Base-by-base conservation (phyloP, 2,329 filamentous ascomycete species). In the Colletotrichum zoysiae region DNA sequence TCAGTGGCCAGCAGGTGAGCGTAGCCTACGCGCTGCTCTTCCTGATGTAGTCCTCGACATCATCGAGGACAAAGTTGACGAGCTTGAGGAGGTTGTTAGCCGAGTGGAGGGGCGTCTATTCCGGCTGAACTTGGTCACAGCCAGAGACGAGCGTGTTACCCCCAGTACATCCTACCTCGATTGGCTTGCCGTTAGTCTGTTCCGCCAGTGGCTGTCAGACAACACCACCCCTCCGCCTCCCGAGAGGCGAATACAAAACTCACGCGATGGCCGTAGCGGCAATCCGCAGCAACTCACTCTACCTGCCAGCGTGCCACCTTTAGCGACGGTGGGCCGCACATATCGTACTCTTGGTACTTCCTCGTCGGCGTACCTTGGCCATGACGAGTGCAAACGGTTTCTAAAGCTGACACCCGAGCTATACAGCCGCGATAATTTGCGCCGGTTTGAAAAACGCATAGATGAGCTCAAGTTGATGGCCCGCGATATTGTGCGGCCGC, bases 61-160 rank as follows among this genome's bases (percentile, higher is more conserved):
- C 46, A 97, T 98, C 73, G 94, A 97, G 80, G 95, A 98, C 82
- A 98, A 98, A 81, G 94, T 96, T 6, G 94, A 97, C 76, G 95
- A 98, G 80, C 86, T 98, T 23, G 92, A 95, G 74, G 95, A 98
- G 77, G 87, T 91, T 9, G 93, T 97, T 74, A 88, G 90, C 46
- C 91, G 92, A 38, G 88, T 96, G 30, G 95, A 98, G 78, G 90
- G 91, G 26, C 91, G 92, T 65, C 88, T 98, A 16, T 97, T 97
- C 82, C 89, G 95, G 14, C 84, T 98, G 8, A 93, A 88, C 0
- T 86, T 98, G 11, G 93, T 90, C 5, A 97, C 93, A 26, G 89
- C 90, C 14, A 86, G 91, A 74, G 95, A 95, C 65, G 95, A 98
- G 79, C 89, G 94, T 65, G 93, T 98, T 56, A 92, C 88, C 3